phyloP scores from a whole-genome alignment of 2,329 filamentous ascomycete species.

The Scytalidium lignicola region DNA sequence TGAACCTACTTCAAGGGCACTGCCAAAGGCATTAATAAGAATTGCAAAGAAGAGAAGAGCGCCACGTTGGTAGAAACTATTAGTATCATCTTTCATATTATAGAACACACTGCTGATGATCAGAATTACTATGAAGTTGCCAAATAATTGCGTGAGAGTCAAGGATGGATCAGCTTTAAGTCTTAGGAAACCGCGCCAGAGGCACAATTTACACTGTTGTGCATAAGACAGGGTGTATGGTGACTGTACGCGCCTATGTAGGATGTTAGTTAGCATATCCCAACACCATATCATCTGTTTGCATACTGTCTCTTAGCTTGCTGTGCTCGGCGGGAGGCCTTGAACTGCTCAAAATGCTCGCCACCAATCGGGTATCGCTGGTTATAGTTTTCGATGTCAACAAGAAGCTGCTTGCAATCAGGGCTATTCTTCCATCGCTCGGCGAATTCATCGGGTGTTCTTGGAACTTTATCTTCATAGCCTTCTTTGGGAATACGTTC shows the following conservation, averaged over 20 bases:
- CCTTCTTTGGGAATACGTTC: slow-evolving; percentile 51
- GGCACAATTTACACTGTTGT: slow-evolving; percentile 47
- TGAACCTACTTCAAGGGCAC: slow-evolving; percentile 44
- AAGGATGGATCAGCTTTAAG: slow-evolving; percentile 57
- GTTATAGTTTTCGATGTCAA: slow-evolving; percentile 49
- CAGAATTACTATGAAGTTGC: slow-evolving; percentile 45
- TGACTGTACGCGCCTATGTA: slow-evolving; percentile 43
- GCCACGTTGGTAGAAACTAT: slow-evolving; percentile 55
- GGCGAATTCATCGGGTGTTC: slow-evolving; percentile 50
- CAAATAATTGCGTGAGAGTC: slow-evolving; percentile 14
- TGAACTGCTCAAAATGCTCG: slow-evolving; percentile 29
- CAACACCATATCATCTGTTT: neutral
- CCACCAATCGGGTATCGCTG: slow-evolving; percentile 22
- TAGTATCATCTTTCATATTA: slow-evolving; percentile 47
- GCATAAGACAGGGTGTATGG: slow-evolving; percentile 69
- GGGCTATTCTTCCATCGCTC: slow-evolving; percentile 41
- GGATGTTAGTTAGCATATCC: slow-evolving; percentile 32
- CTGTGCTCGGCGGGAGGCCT: slow-evolving; percentile 14
- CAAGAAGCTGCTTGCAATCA: slow-evolving; percentile 34
- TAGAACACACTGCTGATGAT: slow-evolving; percentile 62
- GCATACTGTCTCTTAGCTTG: slow-evolving; percentile 34
- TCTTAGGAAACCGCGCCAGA: slow-evolving; percentile 69
- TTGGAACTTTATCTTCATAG: slow-evolving; percentile 50
- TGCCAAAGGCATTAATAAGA: slow-evolving; percentile 59
- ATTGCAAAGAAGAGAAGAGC: slow-evolving; percentile 64